Percentiles rank a stretch among this genome's conserved stretches.
These are phyloP conservation scores for Boletus huronensis DNA, from an alignment of 768 basidiomycete genomes.

Conservation along the genomic window DNA sequence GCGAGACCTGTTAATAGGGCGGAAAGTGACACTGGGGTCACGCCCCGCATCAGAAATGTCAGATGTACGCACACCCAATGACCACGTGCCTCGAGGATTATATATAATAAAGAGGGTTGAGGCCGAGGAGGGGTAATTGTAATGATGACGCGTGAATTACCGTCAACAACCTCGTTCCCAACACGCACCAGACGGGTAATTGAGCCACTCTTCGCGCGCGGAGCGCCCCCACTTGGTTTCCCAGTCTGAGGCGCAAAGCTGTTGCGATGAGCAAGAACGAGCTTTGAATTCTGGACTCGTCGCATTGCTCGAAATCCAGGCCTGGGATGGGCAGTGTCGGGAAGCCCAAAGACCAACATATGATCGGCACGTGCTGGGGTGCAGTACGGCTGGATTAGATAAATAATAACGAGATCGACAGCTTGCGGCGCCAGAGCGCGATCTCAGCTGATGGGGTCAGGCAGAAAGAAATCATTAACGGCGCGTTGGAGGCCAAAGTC, in stretches of 20 bases:
- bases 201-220: constrained; percentile 14
- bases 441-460: constrained; percentile 19
- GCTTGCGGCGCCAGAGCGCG: constrained; percentile 18
- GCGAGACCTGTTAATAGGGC: constrained; percentile 3
- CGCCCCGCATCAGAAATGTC: constrained; percentile 9
- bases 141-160: constrained; percentile 22
- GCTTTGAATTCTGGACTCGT: background rate
- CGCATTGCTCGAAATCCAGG: constrained; percentile 1
- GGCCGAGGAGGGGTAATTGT: constrained; percentile 23
- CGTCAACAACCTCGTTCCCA: constrained; percentile 27
- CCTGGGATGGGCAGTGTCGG: background rate
- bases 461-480: constrained; percentile 23
- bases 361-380: constrained; percentile 15
- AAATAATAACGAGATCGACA: constrained; percentile 9
- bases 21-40: background rate
- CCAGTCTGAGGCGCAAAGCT: background rate
- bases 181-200: constrained; percentile 25
- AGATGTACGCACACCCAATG: constrained; percentile 6
- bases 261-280: constrained; percentile 1
- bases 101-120: constrained; percentile 19
- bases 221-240: constrained; percentile 1
- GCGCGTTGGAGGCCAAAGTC: constrained; percentile 14
- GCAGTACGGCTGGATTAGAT: constrained; percentile 27
- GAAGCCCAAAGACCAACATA: background rate
- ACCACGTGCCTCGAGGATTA: constrained; percentile 18